Evolutionary conservation across 1,284 basidiomycete species (phyloP).

Genomic region (Malassezia yamatoensis): DNA sequence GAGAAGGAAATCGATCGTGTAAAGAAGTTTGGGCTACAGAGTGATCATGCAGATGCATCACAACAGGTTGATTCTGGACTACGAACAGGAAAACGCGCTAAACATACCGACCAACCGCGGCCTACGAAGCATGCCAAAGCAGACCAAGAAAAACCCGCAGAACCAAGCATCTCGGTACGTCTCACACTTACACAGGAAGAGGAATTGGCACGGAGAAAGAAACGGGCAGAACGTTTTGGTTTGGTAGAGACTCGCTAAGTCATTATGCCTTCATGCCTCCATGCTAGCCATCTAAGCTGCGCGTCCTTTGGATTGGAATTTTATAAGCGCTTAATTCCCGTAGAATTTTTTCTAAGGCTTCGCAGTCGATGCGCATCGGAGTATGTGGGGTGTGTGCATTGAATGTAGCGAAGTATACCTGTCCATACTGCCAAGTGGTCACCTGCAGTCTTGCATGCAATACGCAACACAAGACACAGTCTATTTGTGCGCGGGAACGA

Average conservation of each 20-base stretch:
- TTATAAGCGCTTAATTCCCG: constrained; percentile 5
- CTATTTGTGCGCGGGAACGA: constrained; percentile 2
- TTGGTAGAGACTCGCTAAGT: background rate
- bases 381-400: constrained; percentile 7
- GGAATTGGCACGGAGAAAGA: constrained; percentile 25
- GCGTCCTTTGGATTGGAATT: too few relatives aligned
- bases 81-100: constrained; percentile 2
- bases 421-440: constrained; percentile 9
- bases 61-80: constrained; percentile 16
- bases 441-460: constrained; percentile 14
- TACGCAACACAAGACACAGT: constrained; percentile 2
- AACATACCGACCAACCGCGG: background rate
- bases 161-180: constrained; percentile 10
- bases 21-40: constrained; percentile 37
- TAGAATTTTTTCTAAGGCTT: constrained; percentile 1
- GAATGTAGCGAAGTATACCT: constrained; percentile 12
- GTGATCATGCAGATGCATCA: constrained; percentile 16
- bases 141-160: constrained; percentile 16
- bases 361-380: background rate
- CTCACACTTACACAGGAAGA: constrained; percentile 9
- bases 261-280: too few relatives aligned
- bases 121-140: constrained; percentile 16
- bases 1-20: constrained; percentile 36
- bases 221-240: constrained; percentile 35
- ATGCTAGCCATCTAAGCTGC: too few relatives aligned